phyloP scores from a whole-genome alignment of 1,284 basidiomycete species.

The Austroboletus novae-zelandiae region DNA sequence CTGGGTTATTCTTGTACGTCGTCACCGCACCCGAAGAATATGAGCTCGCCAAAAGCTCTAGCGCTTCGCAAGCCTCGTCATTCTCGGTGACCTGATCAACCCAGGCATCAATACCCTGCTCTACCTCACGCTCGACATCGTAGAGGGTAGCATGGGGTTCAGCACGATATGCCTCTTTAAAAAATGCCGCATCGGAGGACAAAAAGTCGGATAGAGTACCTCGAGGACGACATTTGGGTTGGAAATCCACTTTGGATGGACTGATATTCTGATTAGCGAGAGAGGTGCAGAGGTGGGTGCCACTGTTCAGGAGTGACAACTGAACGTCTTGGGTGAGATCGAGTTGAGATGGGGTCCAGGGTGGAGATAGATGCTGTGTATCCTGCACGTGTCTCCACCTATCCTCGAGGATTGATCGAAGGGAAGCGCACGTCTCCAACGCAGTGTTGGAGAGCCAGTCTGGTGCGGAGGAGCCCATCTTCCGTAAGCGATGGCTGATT shows the following conservation, averaged over 20 bases:
- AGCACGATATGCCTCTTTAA: constrained; percentile 1
- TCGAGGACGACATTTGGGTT: constrained; percentile 2
- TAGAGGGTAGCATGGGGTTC: constrained; percentile 24
- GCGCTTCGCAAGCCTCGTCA: constrained; percentile 3
- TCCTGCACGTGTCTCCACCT: constrained; percentile 11
- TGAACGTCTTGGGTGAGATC: constrained; percentile 26
- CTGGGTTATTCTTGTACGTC: constrained; percentile 36
- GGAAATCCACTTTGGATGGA: constrained; percentile 5
- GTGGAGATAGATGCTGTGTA: constrained; percentile 14
- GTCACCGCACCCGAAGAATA: constrained; percentile 30
- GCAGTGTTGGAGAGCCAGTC: constrained; percentile 7
- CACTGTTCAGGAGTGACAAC: constrained; percentile 29
- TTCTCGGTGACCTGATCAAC: constrained; percentile 10
- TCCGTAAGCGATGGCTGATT: constrained; percentile 34
- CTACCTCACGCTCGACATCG: constrained; percentile 35
- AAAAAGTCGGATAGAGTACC: constrained; percentile 17
- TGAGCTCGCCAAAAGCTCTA: constrained; percentile 23
- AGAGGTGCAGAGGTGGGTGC: constrained; percentile 18
- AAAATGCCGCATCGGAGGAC: constrained; percentile 7
- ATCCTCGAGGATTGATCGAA: constrained; percentile 6
- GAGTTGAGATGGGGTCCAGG: constrained; percentile 23
- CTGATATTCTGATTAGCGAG: not conserved
- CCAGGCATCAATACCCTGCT: constrained; percentile 32
- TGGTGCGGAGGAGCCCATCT: constrained; percentile 25
- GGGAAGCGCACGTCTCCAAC: not conserved